Evolutionary conservation across 139 green algal genomes (phyloP), one percentile per base, ranked within the genome.

Genomic region (Coelastrella sp.): DNA sequence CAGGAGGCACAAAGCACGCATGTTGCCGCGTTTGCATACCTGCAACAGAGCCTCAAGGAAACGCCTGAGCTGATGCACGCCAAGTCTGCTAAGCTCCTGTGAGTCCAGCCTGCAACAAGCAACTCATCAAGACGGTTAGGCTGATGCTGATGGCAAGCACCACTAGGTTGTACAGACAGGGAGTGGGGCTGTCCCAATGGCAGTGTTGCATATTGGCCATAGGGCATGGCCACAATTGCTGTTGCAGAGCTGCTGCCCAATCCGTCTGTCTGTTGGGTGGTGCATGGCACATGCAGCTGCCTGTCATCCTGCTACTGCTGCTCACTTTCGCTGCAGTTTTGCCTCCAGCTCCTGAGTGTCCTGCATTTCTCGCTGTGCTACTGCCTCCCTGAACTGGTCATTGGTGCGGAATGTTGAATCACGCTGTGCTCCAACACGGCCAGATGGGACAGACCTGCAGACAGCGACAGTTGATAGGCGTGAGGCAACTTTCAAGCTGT

Each of bases 31-130:
- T 73, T 92, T 98, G 97, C 78, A 17, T 4, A 86, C 80, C 80
- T 86, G 80, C 91, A 99, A 94, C 83, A 99, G 93, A 80, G 97
- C 93, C 93, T 99, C 98, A 61, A 99, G 92, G 94, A 98, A 99
- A 75, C 95, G 89, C 13, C 97, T 93, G 68, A 99, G 96, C 91
- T 98, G 96, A 71, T 86, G 88, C 80, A 86, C 91, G 59, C 98
- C 98, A 20, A 98, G 95, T 82, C 96, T 94, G 10, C 91, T 84
- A 5, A 97, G 92, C 95, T 99, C 97, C 0, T 80, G 89, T 4
- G 68, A 80, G 32, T 96, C 95, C 74, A 98, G 91, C 78, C 94
- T 92, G 86, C 10, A 59, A 4, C 16, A 22, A 80, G 74, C 74
- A 80, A 13, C 10, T 3, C 61, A 47, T 1, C 32, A 47, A 47